Evolutionary conservation across 208 protist species (phyloP), one percentile per base, ranked within the genome.

Genomic region (Wallacemonas rigidus): DNA sequence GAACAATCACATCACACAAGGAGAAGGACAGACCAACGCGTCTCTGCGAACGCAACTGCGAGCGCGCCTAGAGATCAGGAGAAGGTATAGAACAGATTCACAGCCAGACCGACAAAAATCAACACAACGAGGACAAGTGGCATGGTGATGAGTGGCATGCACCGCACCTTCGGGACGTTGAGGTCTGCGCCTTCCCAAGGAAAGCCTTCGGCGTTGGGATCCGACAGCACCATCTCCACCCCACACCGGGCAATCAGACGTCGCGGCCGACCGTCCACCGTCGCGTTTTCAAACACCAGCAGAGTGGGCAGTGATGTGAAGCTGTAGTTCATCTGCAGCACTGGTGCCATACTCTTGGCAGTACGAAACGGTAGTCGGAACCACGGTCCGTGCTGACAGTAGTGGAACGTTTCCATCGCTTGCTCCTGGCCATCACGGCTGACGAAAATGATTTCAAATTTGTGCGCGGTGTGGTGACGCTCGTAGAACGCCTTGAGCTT

Each of bases 401-500:
- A 14, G 64, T 83, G 83, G 76, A 92, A 91, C 2, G 64, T 64
- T 57, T 78, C 47, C 78, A 90, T 89, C 40, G 74, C 72, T 11
- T 69, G 53, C 70, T 80, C 74, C 7, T 80, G 79, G 1, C 69
- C 15, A 57, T 96, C 92, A 6, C 68, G 41, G 1, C 83, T 92
- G 26, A 92, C 53, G 65, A 92, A 93, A 1, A 93, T 74, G n/a
- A 89, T 84, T 40, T 38, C 56, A 41, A 62, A 62, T 1, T 41
- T 43, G 3, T 15, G 7, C 8, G 50, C 63, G 2, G 41, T 26
- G 72, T 76, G 58, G 71, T 85, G 77, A 2, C 44, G 55, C 11
- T 89, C 82, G 55, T 89, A 90, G 68, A 89, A 86, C 8, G 50
- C 38, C 38, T 74, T 80, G 14, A 97, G 80, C 73, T 77, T 7